A percentile compares a stretch with the other conserved stretches of the same genome.
These are phyloP conservation scores for Zychaea mexicana DNA, from an alignment of 371 early-diverging fungal genomes.

Conservation along the genomic window DNA sequence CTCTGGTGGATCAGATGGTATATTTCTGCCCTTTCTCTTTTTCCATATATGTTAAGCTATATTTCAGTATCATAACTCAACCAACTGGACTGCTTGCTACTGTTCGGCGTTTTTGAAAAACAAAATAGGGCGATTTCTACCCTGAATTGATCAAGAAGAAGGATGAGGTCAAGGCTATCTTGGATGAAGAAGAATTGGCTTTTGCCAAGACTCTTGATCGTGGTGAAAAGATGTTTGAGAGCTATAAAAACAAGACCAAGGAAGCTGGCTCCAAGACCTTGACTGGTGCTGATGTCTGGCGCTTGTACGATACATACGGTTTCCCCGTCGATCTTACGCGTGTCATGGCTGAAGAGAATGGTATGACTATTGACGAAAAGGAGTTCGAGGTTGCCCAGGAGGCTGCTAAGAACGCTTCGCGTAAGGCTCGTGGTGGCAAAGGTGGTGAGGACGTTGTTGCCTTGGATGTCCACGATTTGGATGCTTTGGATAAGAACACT, in stretches of 20 bases:
- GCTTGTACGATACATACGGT: slow-evolving; percentile 99
- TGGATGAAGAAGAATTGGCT: slow-evolving; percentile 95
- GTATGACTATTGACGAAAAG: slow-evolving; percentile 84
- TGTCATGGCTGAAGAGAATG: slow-evolving; percentile 98
- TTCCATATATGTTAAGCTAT: background rate
- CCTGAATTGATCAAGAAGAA: slow-evolving; percentile 82
- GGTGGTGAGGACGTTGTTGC: slow-evolving; percentile 65
- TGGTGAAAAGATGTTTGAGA: slow-evolving; percentile 95
- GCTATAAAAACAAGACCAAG: slow-evolving; percentile 75
- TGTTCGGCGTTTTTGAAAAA: background rate
- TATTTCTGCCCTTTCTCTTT: background rate
- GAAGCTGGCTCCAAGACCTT: slow-evolving; percentile 62
- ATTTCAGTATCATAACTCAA: background rate
- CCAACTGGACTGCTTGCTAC: background rate
- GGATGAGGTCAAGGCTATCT: slow-evolving; percentile 86
- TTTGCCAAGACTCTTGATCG: slow-evolving; percentile 99
- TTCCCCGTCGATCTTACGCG: slow-evolving; percentile 99
- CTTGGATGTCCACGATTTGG: slow-evolving; percentile 93
- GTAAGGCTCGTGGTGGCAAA: slow-evolving; percentile 64
- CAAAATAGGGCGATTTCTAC: slow-evolving; percentile 71
- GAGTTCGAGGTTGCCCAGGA: slow-evolving; percentile 86
- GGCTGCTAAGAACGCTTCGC: slow-evolving; percentile 83
- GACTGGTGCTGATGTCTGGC: slow-evolving; percentile 94
- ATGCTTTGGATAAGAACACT: slow-evolving; percentile 75
- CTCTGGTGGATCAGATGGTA: slow-evolving; percentile 79